phyloP scores from a whole-genome alignment of 768 basidiomycete species.

The Pleurotus tuber-regium region DNA sequence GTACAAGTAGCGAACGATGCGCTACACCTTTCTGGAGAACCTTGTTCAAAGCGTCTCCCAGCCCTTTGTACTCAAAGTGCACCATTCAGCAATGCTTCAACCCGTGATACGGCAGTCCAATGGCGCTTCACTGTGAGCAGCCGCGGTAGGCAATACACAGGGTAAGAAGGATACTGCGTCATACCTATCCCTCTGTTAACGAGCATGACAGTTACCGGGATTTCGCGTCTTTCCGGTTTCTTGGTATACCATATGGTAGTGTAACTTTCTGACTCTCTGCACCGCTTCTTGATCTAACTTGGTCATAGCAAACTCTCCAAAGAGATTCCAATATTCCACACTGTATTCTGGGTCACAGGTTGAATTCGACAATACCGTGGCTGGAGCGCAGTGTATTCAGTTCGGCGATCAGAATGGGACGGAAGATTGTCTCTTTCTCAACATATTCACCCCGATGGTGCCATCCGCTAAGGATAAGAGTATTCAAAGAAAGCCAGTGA shows the following conservation, averaged over 20 bases:
- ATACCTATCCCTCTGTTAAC: not conserved
- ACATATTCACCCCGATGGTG: conserved; percentile 40
- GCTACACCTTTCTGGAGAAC: conserved; percentile 16
- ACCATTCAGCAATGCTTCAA: conserved; percentile 22
- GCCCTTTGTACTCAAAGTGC: conserved; percentile 29
- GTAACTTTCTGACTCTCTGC: not conserved
- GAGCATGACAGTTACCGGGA: conserved; percentile 37
- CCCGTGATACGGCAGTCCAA: conserved; percentile 17
- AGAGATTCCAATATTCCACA: conserved; percentile 42
- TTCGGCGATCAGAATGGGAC: conserved; percentile 24
- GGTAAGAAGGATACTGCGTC: conserved; percentile 16
- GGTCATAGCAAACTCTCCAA: conserved; percentile 32
- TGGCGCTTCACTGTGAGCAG: conserved; percentile 23
- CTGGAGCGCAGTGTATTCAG: conserved; percentile 26
- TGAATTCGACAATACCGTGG: conserved; percentile 29
- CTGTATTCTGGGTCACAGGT: conserved; percentile 25
- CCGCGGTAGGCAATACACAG: conserved; percentile 20
- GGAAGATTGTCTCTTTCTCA: conserved; percentile 42
- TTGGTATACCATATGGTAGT: conserved; percentile 41
- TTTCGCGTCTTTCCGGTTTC: conserved; percentile 48
- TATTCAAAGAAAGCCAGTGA: conserved; percentile 34
- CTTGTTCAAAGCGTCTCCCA: conserved; percentile 19
- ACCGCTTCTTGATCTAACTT: not conserved
- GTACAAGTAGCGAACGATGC: conserved; percentile 10
- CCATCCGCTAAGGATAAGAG: conserved; percentile 17